These are phyloP conservation scores for Penicillium salamii DNA, from an alignment of 495 filamentous ascomycete species.

Conservation along the genomic window DNA sequence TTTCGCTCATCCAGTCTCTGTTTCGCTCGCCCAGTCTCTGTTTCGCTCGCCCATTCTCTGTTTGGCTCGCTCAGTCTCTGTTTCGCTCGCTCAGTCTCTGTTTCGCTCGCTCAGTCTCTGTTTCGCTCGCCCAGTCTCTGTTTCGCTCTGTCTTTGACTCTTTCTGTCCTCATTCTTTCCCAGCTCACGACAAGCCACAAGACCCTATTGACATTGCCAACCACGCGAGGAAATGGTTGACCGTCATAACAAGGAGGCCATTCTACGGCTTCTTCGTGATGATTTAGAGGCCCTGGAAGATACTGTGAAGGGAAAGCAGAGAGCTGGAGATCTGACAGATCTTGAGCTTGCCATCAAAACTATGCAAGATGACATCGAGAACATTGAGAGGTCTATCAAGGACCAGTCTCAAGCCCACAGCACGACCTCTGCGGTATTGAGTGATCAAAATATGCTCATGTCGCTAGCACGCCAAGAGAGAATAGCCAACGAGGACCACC, in stretches of 20 bases:
- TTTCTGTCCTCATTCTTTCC: too few relatives aligned
- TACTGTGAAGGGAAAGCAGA: background rate
- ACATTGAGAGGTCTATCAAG: background rate
- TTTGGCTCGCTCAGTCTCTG: too few relatives aligned
- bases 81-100: too few relatives aligned
- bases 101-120: too few relatives aligned
- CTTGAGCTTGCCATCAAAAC: background rate
- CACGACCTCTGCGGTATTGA: slow-evolving; percentile 1
- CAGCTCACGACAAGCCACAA: too few relatives aligned
- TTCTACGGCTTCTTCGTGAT: background rate
- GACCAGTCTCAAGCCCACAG: slow-evolving; percentile 3
- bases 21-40: too few relatives aligned
- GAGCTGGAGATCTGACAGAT: background rate
- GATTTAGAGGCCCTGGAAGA: background rate
- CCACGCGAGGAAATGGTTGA: background rate
- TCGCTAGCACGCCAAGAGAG: background rate
- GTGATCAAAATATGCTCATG: slow-evolving; percentile 1
- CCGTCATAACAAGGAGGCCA: background rate
- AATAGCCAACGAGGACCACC: background rate
- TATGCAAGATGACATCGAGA: background rate
- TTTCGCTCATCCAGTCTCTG: too few relatives aligned
- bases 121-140: too few relatives aligned
- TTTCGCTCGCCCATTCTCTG: too few relatives aligned
- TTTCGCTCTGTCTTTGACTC: too few relatives aligned
- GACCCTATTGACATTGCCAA: too few relatives aligned